Percentiles rank a stretch among this genome's conserved stretches.
Conservation (phyloP, 306 rosid genomes). For the Quercus ilex region DNA sequence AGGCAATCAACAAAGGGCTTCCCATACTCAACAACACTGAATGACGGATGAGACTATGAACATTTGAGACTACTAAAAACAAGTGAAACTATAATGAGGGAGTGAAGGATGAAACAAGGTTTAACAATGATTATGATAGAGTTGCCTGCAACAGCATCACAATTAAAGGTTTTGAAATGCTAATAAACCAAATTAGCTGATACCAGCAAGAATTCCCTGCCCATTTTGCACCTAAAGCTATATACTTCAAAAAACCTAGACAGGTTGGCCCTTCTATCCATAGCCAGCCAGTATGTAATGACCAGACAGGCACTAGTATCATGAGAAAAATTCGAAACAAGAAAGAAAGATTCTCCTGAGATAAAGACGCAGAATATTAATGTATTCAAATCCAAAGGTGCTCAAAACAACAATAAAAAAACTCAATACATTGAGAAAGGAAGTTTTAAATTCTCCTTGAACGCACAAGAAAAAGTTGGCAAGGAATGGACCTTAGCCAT, state of each 20-base stretch:
- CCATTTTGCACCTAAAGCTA: neutral
- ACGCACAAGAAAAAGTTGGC: neutral
- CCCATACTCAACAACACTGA: constrained; percentile 15
- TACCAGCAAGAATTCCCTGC: neutral
- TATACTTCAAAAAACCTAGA: neutral
- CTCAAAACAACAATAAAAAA: neutral
- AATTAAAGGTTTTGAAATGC: neutral
- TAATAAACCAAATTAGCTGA: neutral
- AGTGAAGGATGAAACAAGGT: too few species aligned
- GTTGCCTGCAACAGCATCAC: neutral
- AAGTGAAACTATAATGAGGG: too few species aligned
- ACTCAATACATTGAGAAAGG: neutral
- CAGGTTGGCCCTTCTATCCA: neutral
- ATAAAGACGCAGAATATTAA: neutral
- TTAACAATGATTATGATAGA: neutral
- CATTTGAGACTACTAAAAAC: neutral
- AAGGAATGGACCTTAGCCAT: neutral
- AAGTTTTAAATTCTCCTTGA: neutral
- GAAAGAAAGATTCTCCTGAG: too few species aligned
- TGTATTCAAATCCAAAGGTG: neutral
- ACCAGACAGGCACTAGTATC: neutral
- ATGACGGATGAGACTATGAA: constrained; percentile 9
- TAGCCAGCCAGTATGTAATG: neutral
- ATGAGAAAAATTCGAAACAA: neutral
- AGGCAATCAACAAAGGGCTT: constrained; percentile 16